Evolutionary conservation across 148 eudicot genomes (phyloP).

Genomic region (Chenopodium formosanum): DNA sequence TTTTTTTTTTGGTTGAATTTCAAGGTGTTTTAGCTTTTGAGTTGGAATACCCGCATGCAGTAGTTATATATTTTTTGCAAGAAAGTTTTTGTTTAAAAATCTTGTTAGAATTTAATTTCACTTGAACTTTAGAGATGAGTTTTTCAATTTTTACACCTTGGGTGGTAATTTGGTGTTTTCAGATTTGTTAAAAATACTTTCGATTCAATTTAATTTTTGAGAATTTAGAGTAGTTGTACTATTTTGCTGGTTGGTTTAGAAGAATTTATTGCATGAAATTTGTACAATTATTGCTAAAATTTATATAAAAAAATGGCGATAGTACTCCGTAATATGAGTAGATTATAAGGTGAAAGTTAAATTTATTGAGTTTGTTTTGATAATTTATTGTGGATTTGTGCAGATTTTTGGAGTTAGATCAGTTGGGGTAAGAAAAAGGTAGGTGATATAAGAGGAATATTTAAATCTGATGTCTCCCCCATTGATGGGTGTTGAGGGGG

Average conservation of each 20-base stretch:
- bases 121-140: not conserved
- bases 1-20: not conserved
- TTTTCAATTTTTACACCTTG: not conserved
- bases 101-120: not conserved
- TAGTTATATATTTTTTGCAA: not conserved
- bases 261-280: not conserved
- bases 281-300: not conserved
- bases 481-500: constrained; percentile 63
- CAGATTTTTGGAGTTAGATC: constrained; percentile 3
- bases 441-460: constrained; percentile 4
- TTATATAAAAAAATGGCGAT: not conserved
- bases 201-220: not conserved
- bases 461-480: constrained; percentile 72
- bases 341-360: not conserved
- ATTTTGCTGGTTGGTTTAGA: not conserved
- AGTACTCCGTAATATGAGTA: not conserved
- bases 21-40: not conserved
- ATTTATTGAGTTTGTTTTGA: too few species aligned
- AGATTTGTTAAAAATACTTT: constrained; percentile 23
- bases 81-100: not conserved
- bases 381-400: not conserved
- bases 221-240: not conserved
- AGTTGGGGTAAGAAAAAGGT: constrained; percentile 5
- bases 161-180: constrained; percentile 14
- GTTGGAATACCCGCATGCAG: not conserved